Evolutionary conservation across 23 red algal species (phyloP), one percentile per base, ranked within the genome.

Genomic region (Gracilaria domingensis): DNA sequence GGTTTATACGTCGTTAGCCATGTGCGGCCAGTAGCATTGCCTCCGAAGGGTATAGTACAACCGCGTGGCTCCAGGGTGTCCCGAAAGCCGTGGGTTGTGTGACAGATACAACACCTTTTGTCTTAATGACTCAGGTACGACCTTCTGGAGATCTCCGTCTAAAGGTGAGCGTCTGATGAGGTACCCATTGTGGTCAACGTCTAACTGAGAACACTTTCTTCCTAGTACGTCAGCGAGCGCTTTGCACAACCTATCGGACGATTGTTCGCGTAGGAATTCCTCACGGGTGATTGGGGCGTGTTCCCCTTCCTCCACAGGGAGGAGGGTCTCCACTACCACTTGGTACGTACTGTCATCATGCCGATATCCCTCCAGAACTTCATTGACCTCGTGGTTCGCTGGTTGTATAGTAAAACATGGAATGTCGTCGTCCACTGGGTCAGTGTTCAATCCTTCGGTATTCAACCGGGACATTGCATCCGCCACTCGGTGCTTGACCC

Each of bases 21-120:
- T 69, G 11, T 53, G 32, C 36, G 35, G 35, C 89, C 75, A 93
- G 23, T 71, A 83, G 35, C 36, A 79, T 23, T 75, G 5, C 48
- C 50, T 14, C 2, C 88, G 14, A 2, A 84, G 58, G 51, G 75
- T 56, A 8, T 82, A 5, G 66, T 82, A 92, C 88, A 92, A 75
- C 24, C 79, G 60, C 18, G 66, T 62, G 8, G n/a, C 7, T 0
- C 79, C 89, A 0, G 79, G 78, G 61, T 93, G 76, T 14, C 79
- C 58, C 6, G 11, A 64, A 0, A 76, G 29, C 2, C 26, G 36
- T 8, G 34, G 65, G 13, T 82, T 48, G 61, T 84, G 89, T 4
- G 49, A 65, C 0, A 93, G 49, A n/a, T 56, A 73, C 0, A 84
- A 16, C 20, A 84, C 56, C 0, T 55, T n/a, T 0, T 38, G 12